Conservation (phyloP, 495 filamentous ascomycete species). For the Penicillium herquei region DNA sequence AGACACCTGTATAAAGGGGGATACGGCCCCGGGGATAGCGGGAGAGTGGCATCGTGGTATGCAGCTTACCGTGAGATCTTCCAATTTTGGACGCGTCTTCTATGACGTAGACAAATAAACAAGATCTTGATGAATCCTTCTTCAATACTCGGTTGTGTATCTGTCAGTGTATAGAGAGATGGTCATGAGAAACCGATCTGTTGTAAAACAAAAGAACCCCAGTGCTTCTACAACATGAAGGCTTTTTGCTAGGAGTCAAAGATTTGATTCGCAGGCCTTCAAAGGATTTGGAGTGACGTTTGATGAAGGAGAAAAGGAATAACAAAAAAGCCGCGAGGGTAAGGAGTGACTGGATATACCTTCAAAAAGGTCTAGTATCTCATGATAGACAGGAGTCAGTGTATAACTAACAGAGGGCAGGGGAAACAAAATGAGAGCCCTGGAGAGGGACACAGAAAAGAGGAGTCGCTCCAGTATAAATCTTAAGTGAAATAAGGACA, state of each 20-base stretch:
- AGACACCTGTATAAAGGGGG: neutral
- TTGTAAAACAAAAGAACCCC: neutral
- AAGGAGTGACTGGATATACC: neutral
- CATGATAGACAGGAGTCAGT: too few relatives aligned
- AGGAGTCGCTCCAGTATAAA: too few relatives aligned
- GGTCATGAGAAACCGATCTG: neutral
- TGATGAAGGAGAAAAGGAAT: slow-evolving; percentile 2
- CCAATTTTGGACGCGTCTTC: slow-evolving; percentile 15
- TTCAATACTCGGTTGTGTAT: slow-evolving; percentile 6
- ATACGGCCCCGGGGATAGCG: slow-evolving; percentile 4
- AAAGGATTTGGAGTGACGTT: neutral
- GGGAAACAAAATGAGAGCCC: neutral
- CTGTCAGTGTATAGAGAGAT: neutral
- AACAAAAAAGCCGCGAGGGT: neutral
- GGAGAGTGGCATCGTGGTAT: slow-evolving; percentile 10
- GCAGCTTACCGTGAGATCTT: slow-evolving; percentile 20
- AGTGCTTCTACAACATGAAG: neutral
- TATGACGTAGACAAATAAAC: slow-evolving; percentile 24
- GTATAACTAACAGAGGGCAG: neutral
- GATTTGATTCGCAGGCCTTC: neutral
- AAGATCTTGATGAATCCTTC: slow-evolving; percentile 5
- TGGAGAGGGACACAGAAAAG: neutral
- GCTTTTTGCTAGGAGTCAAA: neutral
- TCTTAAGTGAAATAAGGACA: neutral
- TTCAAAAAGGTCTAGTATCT: neutral